A percentile compares a stretch with the other conserved stretches of the same genome.
Conservation (phyloP, 345 rosid species). For the Eucalyptus cladocalyx region DNA sequence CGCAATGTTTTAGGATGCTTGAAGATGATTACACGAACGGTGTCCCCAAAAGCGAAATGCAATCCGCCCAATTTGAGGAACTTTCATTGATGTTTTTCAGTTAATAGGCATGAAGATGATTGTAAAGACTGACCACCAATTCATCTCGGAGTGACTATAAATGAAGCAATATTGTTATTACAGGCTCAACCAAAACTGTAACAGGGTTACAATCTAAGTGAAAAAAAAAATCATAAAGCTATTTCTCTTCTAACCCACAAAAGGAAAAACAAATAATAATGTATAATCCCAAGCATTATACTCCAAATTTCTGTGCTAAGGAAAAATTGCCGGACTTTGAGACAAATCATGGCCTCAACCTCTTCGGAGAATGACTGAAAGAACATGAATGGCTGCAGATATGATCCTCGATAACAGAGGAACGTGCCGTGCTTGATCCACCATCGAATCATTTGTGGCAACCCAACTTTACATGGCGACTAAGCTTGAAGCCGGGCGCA, state of each 20-base stretch:
- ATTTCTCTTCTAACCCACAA: background rate
- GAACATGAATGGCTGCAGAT: background rate
- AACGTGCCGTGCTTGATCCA: background rate
- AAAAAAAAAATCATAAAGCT: background rate
- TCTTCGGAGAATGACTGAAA: background rate
- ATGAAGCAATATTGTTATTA: background rate
- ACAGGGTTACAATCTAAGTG: background rate
- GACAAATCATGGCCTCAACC: background rate
- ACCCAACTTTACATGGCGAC: background rate
- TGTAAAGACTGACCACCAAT: background rate
- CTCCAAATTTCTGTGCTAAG: background rate
- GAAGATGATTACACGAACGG: background rate
- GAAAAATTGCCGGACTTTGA: background rate
- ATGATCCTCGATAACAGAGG: background rate
- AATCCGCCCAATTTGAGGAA: background rate
- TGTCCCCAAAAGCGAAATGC: background rate
- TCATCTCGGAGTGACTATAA: background rate
- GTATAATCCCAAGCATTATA: background rate
- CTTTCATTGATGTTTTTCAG: background rate
- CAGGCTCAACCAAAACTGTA: background rate
- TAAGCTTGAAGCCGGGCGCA: background rate
- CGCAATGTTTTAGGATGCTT: background rate
- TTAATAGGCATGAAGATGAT: background rate
- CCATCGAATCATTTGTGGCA: background rate
- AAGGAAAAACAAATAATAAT: background rate